A percentile compares a stretch with the other conserved stretches of the same genome.
These are phyloP conservation scores for Galerina marginata DNA, from an alignment of 768 basidiomycete genomes.

Conservation along the genomic window DNA sequence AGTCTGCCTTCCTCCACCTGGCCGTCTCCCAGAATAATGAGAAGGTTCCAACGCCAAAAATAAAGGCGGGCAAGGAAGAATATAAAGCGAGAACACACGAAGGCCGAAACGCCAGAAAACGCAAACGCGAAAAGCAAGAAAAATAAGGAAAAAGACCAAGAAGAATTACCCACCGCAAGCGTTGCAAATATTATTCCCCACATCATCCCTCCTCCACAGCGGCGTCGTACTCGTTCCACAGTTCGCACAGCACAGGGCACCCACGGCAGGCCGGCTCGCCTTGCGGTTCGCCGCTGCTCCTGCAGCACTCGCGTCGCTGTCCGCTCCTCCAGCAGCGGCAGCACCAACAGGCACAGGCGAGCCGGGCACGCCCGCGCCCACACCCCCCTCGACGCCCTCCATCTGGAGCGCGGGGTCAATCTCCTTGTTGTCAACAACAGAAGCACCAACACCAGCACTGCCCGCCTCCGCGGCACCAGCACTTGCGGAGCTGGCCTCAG, in stretches of 20 bases:
- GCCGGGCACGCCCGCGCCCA: conserved; percentile 4
- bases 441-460: neutral
- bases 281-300: conserved; percentile 23
- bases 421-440: conserved; percentile 20
- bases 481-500: conserved; percentile 13
- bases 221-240: conserved; percentile 91
- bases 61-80: conserved; percentile 44
- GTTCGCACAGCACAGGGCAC: conserved; percentile 84
- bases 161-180: conserved; percentile 80
- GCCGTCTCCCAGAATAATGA: neutral
- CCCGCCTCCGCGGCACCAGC: conserved; percentile 10
- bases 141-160: conserved; percentile 22
- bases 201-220: conserved; percentile 87
- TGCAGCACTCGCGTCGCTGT: conserved; percentile 37
- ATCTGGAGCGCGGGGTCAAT: conserved; percentile 12
- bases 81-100: conserved; percentile 40
- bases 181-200: conserved; percentile 94
- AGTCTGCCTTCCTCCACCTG: too few species aligned
- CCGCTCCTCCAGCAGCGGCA: conserved; percentile 29
- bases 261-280: conserved; percentile 53
- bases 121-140: conserved; percentile 17
- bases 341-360: conserved; percentile 5
- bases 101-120: conserved; percentile 41
- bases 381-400: neutral
- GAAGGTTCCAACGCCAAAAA: conserved; percentile 9